phyloP scores from a whole-genome alignment of 2,329 filamentous ascomycete species.

The Ophiostoma quercus region DNA sequence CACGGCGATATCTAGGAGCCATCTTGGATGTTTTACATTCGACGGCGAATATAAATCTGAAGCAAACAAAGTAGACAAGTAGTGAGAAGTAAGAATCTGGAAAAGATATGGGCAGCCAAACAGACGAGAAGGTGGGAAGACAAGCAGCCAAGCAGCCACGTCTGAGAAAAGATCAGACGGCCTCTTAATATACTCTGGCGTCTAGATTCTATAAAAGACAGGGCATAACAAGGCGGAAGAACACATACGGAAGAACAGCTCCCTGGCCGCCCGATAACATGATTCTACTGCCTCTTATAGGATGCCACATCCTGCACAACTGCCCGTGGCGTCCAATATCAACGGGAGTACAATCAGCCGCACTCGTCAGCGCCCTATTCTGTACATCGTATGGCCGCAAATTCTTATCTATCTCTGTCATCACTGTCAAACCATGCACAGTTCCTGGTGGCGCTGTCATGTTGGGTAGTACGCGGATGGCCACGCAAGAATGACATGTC shows the following conservation, averaged over 20 bases:
- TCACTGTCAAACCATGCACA: background rate
- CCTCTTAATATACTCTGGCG: background rate
- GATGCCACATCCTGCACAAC: background rate
- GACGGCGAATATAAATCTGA: background rate
- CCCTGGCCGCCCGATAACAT: background rate
- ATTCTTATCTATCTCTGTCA: background rate
- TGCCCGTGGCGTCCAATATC: background rate
- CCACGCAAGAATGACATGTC: constrained; percentile 10
- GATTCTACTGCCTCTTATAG: background rate
- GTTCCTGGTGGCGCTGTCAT: background rate
- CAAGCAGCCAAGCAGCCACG: background rate
- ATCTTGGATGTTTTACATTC: background rate
- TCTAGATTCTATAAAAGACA: background rate
- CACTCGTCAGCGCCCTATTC: background rate
- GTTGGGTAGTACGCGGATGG: constrained; percentile 2
- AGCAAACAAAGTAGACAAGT: no score
- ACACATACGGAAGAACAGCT: background rate
- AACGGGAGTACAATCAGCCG: background rate
- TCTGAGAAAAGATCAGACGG: background rate
- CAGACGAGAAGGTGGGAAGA: no score
- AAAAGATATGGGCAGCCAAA: no score
- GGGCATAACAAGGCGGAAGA: background rate
- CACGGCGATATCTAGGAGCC: constrained; percentile 27
- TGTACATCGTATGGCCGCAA: background rate
- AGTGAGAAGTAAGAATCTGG: no score